Evolutionary conservation across 2,329 filamentous ascomycete genomes (phyloP).

Genomic region (Pseudogymnoascus sp.): DNA sequence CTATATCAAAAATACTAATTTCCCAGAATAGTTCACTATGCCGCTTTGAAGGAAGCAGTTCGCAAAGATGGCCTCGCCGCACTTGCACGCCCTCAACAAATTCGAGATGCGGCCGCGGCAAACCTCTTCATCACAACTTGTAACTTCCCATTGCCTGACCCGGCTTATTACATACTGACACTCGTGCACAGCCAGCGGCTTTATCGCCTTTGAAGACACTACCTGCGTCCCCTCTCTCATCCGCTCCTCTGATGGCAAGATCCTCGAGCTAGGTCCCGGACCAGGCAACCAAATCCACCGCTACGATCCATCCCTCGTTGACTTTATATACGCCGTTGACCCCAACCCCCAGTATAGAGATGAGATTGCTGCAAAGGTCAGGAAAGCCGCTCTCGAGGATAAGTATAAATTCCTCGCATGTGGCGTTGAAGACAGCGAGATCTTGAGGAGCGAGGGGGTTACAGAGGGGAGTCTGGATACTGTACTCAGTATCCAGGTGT

Average conservation of each 20-base stretch:
- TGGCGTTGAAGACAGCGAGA: slow-evolving; percentile 33
- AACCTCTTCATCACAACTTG: slow-evolving; percentile 19
- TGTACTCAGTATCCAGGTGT: slow-evolving; percentile 35
- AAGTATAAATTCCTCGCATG: slow-evolving; percentile 32
- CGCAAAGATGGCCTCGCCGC: slow-evolving; percentile 17
- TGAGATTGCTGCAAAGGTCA: slow-evolving; percentile 25
- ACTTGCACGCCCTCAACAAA: slow-evolving; percentile 12
- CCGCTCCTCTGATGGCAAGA: slow-evolving; percentile 25
- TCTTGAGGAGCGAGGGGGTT: slow-evolving; percentile 31
- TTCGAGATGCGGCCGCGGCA: slow-evolving; percentile 20
- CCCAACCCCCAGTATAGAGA: slow-evolving; percentile 30
- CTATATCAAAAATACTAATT: slow-evolving; percentile 3
- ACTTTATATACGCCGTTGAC: slow-evolving; percentile 33
- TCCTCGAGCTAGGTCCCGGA: slow-evolving; percentile 38
- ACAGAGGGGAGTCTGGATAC: slow-evolving; percentile 30
- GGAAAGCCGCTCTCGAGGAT: slow-evolving; percentile 25
- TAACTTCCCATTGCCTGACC: slow-evolving; percentile 11
- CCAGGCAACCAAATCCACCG: slow-evolving; percentile 35
- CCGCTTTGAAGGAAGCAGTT: slow-evolving; percentile 16
- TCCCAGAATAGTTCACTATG: slow-evolving; percentile 16
- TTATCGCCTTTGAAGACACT: slow-evolving; percentile 29
- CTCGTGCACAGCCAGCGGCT: slow-evolving; percentile 19
- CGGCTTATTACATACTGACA: slow-evolving; percentile 9
- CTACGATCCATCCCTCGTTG: slow-evolving; percentile 28
- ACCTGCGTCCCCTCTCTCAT: slow-evolving; percentile 28